Conservation (phyloP, 2,329 filamentous ascomycete genomes). For the Metarhizium album region DNA sequence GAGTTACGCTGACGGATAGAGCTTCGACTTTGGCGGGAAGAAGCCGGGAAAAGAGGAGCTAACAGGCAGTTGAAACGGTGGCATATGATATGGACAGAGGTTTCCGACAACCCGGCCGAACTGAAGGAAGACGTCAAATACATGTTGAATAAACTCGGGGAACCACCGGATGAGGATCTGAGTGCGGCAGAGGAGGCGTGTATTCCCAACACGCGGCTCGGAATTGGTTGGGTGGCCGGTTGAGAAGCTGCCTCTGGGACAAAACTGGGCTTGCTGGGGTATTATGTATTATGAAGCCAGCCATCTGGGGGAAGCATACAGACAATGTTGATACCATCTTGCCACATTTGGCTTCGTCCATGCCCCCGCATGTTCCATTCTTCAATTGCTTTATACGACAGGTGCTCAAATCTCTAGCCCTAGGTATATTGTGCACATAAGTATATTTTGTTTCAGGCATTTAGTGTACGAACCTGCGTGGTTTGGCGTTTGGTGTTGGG, state of each 20-base stretch:
- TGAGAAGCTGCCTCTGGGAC: constrained; percentile 17
- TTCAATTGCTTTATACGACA: no score
- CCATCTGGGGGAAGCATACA: constrained; percentile 5
- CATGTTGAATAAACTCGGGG: constrained; percentile 33
- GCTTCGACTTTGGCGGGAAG: constrained; percentile 21
- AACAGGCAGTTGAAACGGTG: constrained; percentile 29
- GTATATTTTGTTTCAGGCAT: no score
- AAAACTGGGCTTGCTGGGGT: constrained; percentile 17
- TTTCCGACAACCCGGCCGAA: constrained; percentile 26
- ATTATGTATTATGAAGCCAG: constrained; percentile 13
- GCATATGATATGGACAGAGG: constrained; percentile 31
- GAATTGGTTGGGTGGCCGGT: constrained; percentile 6
- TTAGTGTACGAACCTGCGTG: no score
- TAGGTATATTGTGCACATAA: no score
- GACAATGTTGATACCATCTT: not conserved
- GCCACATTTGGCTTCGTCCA: no score
- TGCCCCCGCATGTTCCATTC: no score
- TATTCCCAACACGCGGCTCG: no score
- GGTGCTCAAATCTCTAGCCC: no score
- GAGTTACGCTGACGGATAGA: constrained; percentile 25
- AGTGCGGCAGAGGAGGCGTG: no score
- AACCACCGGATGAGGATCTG: constrained; percentile 12
- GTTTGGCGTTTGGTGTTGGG: no score
- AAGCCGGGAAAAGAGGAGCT: constrained; percentile 27
- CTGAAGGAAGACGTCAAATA: constrained; percentile 33